Evolutionary conservation across 164 flowering plant genomes (phyloP).

Genomic region (Berberis vulgaris): DNA sequence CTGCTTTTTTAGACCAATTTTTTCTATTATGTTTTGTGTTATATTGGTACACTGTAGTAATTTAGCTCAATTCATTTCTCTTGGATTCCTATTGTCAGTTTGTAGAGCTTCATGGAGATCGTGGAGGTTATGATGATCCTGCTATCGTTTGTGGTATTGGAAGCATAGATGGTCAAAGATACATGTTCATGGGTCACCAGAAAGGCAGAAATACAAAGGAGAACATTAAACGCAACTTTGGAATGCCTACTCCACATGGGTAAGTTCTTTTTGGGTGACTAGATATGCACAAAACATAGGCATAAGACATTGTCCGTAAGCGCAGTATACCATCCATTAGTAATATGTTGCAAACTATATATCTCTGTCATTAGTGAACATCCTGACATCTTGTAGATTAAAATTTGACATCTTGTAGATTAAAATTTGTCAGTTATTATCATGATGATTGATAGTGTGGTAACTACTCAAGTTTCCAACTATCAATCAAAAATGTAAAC

Average conservation of each 20-base stretch:
- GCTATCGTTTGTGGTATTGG: constrained; percentile 94
- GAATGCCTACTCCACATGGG: constrained; percentile 99
- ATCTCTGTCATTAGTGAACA: background rate
- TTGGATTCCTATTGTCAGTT: constrained; percentile 36
- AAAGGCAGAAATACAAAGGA: constrained; percentile 96
- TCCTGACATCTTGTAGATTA: background rate
- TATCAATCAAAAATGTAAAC: too few relatives aligned
- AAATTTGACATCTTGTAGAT: background rate
- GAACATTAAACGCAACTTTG: constrained; percentile 90
- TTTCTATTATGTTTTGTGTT: background rate
- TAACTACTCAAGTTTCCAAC: too few relatives aligned
- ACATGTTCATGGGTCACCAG: constrained; percentile 96
- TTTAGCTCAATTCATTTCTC: background rate
- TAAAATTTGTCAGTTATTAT: too few relatives aligned
- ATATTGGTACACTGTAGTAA: background rate
- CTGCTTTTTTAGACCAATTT: background rate
- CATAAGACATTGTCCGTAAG: background rate
- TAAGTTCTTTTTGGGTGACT: constrained; percentile 23
- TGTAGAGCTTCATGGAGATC: constrained; percentile 98
- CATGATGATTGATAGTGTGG: too few relatives aligned
- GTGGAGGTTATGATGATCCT: constrained; percentile 96
- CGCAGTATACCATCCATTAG: too few relatives aligned
- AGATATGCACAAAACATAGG: background rate
- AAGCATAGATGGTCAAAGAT: constrained; percentile 65
- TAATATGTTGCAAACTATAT: too few relatives aligned